Base-by-base conservation (phyloP, 1,139 yeast genomes). In the Pichia norvegensis region DNA sequence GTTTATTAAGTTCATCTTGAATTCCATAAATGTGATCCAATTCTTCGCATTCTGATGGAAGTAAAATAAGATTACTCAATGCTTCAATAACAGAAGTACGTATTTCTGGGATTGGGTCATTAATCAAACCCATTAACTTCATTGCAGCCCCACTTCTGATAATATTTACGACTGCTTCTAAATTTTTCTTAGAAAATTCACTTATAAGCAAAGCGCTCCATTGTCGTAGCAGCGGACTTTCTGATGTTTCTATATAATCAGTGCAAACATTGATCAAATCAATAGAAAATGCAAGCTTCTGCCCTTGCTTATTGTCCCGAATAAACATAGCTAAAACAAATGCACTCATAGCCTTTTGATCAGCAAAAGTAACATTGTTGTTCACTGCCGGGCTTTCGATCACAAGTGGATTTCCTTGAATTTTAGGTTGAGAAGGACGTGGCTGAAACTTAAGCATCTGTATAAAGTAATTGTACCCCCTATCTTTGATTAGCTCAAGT, bases 321-420 rank as follows among this genome's bases (percentile, higher is more conserved):
- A 87, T 84, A 64, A 92, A 92, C 48, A 90, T 71, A 0, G 96
- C 77, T 42, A 90, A 69, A 31, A 92, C 86, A 61, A 92, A 86
- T 1, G 95, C 95, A 66, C 97, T 85, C 90, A 92, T 86, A 1
- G 97, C 97, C 61, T 86, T 82, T 62, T 90, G 96, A 55, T 88
- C 95, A 55, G 84, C 88, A 46, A 54, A 58, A 7, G 57, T 54
- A 21, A 54, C 49, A 35, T 48, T 49, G 40, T 50, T 54, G 36
- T 57, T 60, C 6, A 59, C 53, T 1, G 55, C 55, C 7, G 48
- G 55, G 40, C 60, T 62, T 75, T 78, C 50, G 46, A 47, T 45
- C 17, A 45, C 43, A n/a, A 46, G 29, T 2, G 53, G 45, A 20
- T 50, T 51, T 17, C 51, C 46, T 23, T 40, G 49, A 2, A 46